These are phyloP conservation scores for Eimeria acervulina DNA, from an alignment of 169 alveolate genomes.

Conservation along the genomic window DNA sequence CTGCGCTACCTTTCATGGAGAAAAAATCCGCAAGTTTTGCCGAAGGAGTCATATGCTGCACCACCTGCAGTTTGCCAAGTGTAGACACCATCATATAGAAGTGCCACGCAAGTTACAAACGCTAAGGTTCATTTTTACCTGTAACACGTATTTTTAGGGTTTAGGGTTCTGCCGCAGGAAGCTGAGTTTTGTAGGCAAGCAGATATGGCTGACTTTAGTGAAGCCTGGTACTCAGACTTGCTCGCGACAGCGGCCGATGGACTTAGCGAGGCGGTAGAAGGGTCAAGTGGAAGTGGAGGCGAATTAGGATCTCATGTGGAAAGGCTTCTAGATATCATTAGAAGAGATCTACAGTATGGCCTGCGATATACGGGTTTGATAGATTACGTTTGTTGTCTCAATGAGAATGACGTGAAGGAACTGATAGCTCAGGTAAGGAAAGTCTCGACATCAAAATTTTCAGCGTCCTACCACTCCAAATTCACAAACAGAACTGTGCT, in stretches of 20 bases:
- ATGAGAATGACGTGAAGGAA: background rate
- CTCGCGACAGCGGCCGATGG: conserved; percentile 47
- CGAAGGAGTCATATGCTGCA: background rate
- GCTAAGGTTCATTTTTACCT: background rate
- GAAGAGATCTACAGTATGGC: conserved; percentile 20
- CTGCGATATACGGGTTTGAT: conserved; percentile 1
- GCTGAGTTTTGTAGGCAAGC: background rate
- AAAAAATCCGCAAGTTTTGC: background rate
- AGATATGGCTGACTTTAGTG: conserved; percentile 42
- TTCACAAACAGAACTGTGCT: background rate
- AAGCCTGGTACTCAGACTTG: conserved; percentile 54
- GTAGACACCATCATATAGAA: background rate
- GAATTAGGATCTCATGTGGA: background rate
- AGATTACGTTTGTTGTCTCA: conserved; percentile 28
- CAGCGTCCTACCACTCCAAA: background rate
- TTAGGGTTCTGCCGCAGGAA: background rate
- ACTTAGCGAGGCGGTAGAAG: background rate
- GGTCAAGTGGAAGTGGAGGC: background rate
- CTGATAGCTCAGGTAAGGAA: conserved; percentile 30
- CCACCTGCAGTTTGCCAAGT: background rate
- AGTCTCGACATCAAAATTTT: background rate
- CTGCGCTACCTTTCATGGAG: background rate
- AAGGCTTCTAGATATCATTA: conserved; percentile 8
- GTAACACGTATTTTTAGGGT: background rate
- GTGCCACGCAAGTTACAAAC: background rate